Percentiles rank a stretch among this genome's conserved stretches.
Conservation (phyloP, 2,329 filamentous ascomycete species). For the Xylariales sp. region DNA sequence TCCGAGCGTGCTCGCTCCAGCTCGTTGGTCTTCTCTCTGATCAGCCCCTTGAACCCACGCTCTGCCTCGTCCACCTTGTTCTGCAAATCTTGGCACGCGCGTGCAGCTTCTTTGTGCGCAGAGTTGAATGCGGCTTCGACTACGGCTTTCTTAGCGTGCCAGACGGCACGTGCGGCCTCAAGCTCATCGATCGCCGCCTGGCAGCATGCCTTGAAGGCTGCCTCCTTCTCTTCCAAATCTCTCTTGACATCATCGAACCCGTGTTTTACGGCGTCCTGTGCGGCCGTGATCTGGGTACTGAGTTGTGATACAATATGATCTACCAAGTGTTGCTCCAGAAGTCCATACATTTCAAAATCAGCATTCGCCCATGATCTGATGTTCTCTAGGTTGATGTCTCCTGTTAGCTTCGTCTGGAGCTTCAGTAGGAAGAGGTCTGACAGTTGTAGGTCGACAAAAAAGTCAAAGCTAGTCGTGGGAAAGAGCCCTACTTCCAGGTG, state of each 20-base stretch:
- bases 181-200: too few relatives aligned
- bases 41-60: too few relatives aligned
- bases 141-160: too few relatives aligned
- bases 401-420: not conserved
- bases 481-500: not conserved
- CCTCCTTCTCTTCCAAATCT: too few relatives aligned
- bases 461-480: not conserved
- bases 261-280: not conserved
- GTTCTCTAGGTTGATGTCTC: not conserved
- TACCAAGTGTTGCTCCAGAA: not conserved
- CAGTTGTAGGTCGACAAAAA: not conserved
- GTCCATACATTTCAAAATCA: not conserved
- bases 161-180: too few relatives aligned
- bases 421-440: not conserved
- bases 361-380: not conserved
- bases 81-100: too few relatives aligned
- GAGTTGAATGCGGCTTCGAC: too few relatives aligned
- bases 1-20: too few relatives aligned
- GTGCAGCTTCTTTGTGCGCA: too few relatives aligned
- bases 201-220: too few relatives aligned
- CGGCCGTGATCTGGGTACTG: not conserved
- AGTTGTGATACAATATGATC: not conserved
- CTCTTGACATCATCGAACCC: not conserved
- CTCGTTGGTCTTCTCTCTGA: too few relatives aligned
- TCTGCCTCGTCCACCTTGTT: too few relatives aligned